Percentiles rank a stretch among this genome's conserved stretches.
phyloP scores from a whole-genome alignment of 768 basidiomycete species.

The Hirschioporus abietinus region DNA sequence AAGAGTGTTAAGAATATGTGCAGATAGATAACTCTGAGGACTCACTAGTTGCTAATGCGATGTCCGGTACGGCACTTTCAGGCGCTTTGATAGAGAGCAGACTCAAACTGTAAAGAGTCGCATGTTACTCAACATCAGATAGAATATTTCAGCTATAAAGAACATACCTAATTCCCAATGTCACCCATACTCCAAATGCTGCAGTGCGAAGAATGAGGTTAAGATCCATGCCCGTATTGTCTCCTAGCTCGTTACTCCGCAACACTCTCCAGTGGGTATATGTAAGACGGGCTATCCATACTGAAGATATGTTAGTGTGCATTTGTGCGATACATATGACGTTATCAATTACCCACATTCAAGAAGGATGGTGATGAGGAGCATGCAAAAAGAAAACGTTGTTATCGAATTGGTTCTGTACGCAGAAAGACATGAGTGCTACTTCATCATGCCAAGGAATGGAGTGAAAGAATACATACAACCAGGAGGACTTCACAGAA shows the following conservation, averaged over 20 bases:
- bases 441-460: background rate
- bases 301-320: constrained; percentile 20
- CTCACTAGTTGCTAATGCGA: constrained; percentile 42
- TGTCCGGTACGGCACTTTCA: constrained; percentile 40
- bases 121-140: background rate
- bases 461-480: background rate
- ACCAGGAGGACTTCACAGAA: constrained; percentile 25
- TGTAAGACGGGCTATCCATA: constrained; percentile 35
- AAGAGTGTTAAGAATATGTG: background rate
- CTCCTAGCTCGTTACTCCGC: constrained; percentile 15
- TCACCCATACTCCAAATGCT: constrained; percentile 38
- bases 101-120: constrained; percentile 30
- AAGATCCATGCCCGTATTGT: constrained; percentile 31
- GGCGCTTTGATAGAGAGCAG: constrained; percentile 40
- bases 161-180: constrained; percentile 36
- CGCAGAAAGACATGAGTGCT: background rate
- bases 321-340: background rate
- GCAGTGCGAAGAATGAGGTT: constrained; percentile 42
- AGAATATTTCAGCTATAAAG: background rate
- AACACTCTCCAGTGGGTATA: constrained; percentile 28
- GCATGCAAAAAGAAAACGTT: constrained; percentile 32
- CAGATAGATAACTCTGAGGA: background rate
- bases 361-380: constrained; percentile 33
- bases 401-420: constrained; percentile 37
- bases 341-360: constrained; percentile 27